These are phyloP conservation scores for Coriaria nepalensis DNA, from an alignment of 306 rosid species.

Conservation along the genomic window DNA sequence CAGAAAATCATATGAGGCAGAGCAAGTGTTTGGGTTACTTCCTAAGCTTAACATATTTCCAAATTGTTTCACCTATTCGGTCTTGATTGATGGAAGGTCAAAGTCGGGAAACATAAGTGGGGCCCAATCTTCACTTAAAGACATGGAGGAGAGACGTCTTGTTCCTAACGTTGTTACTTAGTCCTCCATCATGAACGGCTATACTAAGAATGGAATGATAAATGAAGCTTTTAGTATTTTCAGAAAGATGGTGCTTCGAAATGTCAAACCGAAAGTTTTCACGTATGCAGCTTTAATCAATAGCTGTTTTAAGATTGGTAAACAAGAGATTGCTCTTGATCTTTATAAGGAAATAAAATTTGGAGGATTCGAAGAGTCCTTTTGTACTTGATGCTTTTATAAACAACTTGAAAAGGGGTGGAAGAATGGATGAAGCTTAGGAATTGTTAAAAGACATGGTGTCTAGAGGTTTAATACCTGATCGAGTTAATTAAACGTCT, in stretches of 20 bases:
- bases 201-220: slow-evolving; percentile 67
- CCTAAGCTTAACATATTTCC: slow-evolving; percentile 46
- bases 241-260: slow-evolving; percentile 41
- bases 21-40: slow-evolving; percentile 35
- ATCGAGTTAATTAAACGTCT: slow-evolving; percentile 60
- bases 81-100: slow-evolving; percentile 56
- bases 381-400: slow-evolving; percentile 57
- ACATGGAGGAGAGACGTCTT: slow-evolving; percentile 46
- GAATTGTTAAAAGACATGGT: slow-evolving; percentile 38
- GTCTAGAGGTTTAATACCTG: slow-evolving; percentile 55
- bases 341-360: slow-evolving; percentile 58
- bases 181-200: slow-evolving; percentile 68
- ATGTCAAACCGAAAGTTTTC: slow-evolving; percentile 49
- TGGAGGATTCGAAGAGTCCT: slow-evolving; percentile 46
- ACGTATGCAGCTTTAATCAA: slow-evolving; percentile 55
- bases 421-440: slow-evolving; percentile 56
- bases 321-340: slow-evolving; percentile 44
- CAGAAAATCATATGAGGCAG: slow-evolving; percentile 50
- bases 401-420: slow-evolving; percentile 55
- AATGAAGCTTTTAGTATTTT: slow-evolving; percentile 41
- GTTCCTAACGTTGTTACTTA: slow-evolving; percentile 55
- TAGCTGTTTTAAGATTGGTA: slow-evolving; percentile 50
- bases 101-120: slow-evolving; percentile 51
- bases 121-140: slow-evolving; percentile 41
- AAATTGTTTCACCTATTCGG: slow-evolving; percentile 57